phyloP scores from a whole-genome alignment of 331 rosid species.

The Quercus phellos region DNA sequence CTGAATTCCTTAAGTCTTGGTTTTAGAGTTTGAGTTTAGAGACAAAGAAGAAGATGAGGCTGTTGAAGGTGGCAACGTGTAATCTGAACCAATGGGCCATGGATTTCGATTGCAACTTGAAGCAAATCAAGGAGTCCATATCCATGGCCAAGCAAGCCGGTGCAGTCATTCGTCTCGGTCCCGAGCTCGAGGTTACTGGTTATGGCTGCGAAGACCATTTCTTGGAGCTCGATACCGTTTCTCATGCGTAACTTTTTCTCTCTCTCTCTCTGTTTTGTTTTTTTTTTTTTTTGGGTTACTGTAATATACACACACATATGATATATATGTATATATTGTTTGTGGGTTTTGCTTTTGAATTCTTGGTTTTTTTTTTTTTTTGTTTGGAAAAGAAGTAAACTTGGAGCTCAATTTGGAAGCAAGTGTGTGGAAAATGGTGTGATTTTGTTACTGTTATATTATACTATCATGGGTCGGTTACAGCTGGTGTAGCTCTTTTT shows the following conservation, averaged over 20 bases:
- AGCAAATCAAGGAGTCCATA: slow-evolving; percentile 68
- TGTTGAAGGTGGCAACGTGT: slow-evolving; percentile 84
- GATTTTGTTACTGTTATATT: background rate
- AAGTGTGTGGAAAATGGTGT: no score
- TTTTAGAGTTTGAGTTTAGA: slow-evolving; percentile 1
- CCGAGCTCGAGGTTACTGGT: slow-evolving; percentile 92
- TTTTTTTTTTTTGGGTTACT: no score
- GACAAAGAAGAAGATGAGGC: slow-evolving; percentile 50
- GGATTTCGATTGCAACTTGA: slow-evolving; percentile 75
- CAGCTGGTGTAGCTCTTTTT: no score
- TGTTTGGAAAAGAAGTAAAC: no score
- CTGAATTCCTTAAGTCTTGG: background rate
- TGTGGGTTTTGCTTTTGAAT: no score
- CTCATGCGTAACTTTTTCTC: slow-evolving; percentile 53
- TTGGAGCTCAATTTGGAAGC: no score
- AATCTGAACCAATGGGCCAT: slow-evolving; percentile 99
- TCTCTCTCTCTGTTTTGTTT: no score
- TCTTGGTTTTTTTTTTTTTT: no score
- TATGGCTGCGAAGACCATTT: slow-evolving; percentile 97
- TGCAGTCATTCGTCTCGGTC: slow-evolving; percentile 84
- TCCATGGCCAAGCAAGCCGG: slow-evolving; percentile 58
- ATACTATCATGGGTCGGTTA: background rate
- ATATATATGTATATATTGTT: no score
- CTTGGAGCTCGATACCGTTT: slow-evolving; percentile 88
- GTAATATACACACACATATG: background rate